Conservation (phyloP, 2,329 filamentous ascomycete species). For the Colletotrichum truncatum region DNA sequence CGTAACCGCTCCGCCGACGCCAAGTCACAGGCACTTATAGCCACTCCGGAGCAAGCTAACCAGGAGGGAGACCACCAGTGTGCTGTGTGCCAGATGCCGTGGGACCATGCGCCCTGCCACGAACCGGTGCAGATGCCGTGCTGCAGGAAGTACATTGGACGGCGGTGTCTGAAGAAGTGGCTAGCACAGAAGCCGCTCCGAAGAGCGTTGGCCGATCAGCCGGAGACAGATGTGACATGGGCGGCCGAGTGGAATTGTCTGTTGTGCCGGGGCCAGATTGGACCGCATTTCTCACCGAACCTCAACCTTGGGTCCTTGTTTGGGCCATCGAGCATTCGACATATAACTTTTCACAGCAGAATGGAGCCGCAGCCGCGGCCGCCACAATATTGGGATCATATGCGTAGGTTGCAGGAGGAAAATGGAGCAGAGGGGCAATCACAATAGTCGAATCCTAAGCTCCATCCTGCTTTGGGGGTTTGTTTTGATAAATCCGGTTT, state of each 20-base stretch:
- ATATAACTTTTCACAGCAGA: background rate
- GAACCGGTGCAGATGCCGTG: slow-evolving; percentile 17
- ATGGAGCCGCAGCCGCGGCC: no score
- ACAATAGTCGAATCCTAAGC: no score
- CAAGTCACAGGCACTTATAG: background rate
- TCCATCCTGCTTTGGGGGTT: no score
- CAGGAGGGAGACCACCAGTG: background rate
- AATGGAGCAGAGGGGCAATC: no score
- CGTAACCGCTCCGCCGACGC: background rate
- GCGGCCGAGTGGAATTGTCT: background rate
- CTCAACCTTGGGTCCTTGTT: background rate
- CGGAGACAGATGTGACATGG: background rate
- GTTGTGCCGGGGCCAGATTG: slow-evolving; percentile 6
- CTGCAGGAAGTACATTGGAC: slow-evolving; percentile 7
- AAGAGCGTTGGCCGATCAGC: background rate
- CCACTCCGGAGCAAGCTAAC: background rate
- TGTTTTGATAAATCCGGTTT: no score
- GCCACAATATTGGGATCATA: no score
- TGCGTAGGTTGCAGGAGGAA: no score
- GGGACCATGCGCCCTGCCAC: slow-evolving; percentile 8
- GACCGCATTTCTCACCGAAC: background rate
- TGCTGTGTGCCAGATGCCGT: background rate
- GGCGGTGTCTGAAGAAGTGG: slow-evolving; percentile 18
- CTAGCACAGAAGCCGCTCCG: slow-evolving; percentile 1
- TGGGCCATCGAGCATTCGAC: background rate